Evolutionary conservation across 768 basidiomycete species (phyloP).

Genomic region (Mycena sanguinolenta): DNA sequence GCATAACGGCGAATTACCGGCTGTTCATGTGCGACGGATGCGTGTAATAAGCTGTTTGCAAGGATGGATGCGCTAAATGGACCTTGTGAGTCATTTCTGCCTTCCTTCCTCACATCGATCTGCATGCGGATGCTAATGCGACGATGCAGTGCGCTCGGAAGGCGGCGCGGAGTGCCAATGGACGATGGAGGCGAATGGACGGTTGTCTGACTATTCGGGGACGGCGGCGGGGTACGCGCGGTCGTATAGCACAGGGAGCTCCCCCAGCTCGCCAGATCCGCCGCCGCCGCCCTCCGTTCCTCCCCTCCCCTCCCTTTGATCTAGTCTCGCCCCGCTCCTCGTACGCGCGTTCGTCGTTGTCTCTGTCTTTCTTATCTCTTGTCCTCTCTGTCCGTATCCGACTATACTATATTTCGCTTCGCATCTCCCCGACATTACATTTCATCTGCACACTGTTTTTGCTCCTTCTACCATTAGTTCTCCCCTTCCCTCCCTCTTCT

Average conservation of each 20-base stretch:
- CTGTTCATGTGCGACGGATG: constrained; percentile 96
- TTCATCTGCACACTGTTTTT: neutral
- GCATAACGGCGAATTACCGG: constrained; percentile 90
- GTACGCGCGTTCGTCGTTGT: too few species aligned
- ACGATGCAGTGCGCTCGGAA: constrained; percentile 76
- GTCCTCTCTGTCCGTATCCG: neutral
- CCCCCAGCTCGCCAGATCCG: constrained; percentile 21
- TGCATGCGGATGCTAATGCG: neutral
- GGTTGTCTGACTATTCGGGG: constrained; percentile 28
- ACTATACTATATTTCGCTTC: neutral
- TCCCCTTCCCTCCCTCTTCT: too few species aligned
- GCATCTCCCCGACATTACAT: constrained; percentile 7
- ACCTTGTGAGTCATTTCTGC: constrained; percentile 76
- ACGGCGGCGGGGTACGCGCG: constrained; percentile 6
- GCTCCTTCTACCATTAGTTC: neutral
- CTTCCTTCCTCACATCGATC: too few species aligned
- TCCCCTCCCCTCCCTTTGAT: neutral
- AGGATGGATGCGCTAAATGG: constrained; percentile 95
- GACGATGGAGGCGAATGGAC: constrained; percentile 48
- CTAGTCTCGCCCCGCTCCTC: neutral
- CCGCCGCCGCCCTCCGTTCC: neutral
- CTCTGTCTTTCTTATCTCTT: too few species aligned
- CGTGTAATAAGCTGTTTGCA: constrained; percentile 93
- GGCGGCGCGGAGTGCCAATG: constrained; percentile 83
- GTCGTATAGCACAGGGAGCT: constrained; percentile 32